Base-by-base conservation (phyloP, 768 basidiomycete species). In the Hysterangium stoloniferum region DNA sequence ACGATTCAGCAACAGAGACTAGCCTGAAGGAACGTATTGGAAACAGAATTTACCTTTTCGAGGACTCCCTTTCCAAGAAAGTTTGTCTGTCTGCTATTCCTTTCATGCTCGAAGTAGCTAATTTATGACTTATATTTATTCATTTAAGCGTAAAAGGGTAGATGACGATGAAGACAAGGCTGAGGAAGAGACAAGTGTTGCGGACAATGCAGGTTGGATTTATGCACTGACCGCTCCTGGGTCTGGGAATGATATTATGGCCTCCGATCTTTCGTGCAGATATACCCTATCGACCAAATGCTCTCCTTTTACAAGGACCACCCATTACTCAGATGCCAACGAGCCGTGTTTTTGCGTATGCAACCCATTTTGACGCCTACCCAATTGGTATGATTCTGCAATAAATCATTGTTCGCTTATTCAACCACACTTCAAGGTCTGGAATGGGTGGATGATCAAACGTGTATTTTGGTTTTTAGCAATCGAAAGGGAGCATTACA, bases 361-460 rank as follows among this genome's bases (percentile, higher is more conserved):
- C 82, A 28, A 84, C 80, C 1, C 83, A 90, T 57, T 88, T 86
- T 59, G 82, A 85, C 41, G 73, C 80, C 0, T 71, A 76, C 17
- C 88, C 88, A 0, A 73, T 87, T 27, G 53, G 53, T 24, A 28
- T 13, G 38, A 24, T 17, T 6, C 9, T 11, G 19, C n/a, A 17
- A 6, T 24, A 2, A 1, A 43, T 13, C n/a, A 17, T 12, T 27
- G 6, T 33, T 28, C 20, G 4, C 12, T 37, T 48, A 6, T 48
- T 27, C 2, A 13, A 34, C 24, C 17, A 6, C 25, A 27, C 13
- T n/a, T 11, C 49, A 41, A 55, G 88, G 76, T 6, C 68, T 92
- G 6, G 89, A 92, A 67, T 92, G 89, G 89, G 75, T 92, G 17
- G 80, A 89, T 62, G 89, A 92, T 66, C 82, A 70, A 20, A 88